Percentiles rank a stretch among this genome's conserved stretches.
These are phyloP conservation scores for Batrachochytrium dendrobatidis DNA, from an alignment of 371 early-diverging fungal species.

Conservation along the genomic window DNA sequence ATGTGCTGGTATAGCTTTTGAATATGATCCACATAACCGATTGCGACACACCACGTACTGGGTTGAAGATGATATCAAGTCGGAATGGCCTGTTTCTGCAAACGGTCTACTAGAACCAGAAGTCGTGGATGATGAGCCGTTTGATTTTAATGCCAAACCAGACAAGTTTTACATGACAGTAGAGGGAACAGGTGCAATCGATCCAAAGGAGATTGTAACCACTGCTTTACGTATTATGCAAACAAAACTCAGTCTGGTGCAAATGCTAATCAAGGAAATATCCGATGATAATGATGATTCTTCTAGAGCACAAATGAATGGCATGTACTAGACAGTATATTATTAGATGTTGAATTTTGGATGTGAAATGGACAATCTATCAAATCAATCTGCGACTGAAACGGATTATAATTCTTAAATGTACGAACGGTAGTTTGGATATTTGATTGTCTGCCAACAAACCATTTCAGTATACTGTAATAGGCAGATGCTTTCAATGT, in stretches of 20 bases:
- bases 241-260: slow-evolving; percentile 55
- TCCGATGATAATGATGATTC: neutral
- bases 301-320: neutral
- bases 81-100: slow-evolving; percentile 88
- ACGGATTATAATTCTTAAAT: neutral
- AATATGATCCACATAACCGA: slow-evolving; percentile 96
- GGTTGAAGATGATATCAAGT: slow-evolving; percentile 80
- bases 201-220: slow-evolving; percentile 78
- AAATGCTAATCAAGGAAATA: slow-evolving; percentile 5
- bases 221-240: slow-evolving; percentile 74
- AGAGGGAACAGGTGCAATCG: slow-evolving; percentile 83
- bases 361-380: neutral
- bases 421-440: neutral
- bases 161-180: slow-evolving; percentile 82
- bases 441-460: no score
- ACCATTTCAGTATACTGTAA: no score
- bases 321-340: neutral
- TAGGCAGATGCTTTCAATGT: neutral
- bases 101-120: slow-evolving; percentile 56
- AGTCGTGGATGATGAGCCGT: slow-evolving; percentile 52
- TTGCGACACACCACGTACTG: slow-evolving; percentile 90
- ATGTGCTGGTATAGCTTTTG: slow-evolving; percentile 86
- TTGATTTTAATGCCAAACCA: slow-evolving; percentile 82
- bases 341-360: no score
- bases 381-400: neutral